Evolutionary conservation across 2,329 filamentous ascomycete genomes (phyloP).

Genomic region (Fusarium sp.): DNA sequence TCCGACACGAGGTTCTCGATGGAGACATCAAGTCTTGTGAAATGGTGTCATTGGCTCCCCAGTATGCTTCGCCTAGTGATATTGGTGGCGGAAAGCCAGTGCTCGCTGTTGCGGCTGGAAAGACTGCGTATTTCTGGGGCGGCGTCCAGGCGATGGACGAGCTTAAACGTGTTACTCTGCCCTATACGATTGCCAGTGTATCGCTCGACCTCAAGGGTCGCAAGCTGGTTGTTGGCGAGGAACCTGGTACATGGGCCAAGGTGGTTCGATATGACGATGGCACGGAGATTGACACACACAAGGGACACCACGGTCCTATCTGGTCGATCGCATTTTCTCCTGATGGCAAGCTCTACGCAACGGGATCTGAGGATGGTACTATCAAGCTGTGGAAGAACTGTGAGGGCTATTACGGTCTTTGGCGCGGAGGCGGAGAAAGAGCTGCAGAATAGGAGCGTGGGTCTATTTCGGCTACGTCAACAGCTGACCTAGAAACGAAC

Average conservation of each 20-base stretch:
- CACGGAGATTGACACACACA: slow-evolving; percentile 88
- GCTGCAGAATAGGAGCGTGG: slow-evolving; percentile 52
- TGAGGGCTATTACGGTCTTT: slow-evolving; percentile 72
- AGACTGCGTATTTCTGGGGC: slow-evolving; percentile 92
- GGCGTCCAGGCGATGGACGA: slow-evolving; percentile 74
- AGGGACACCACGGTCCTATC: slow-evolving; percentile 96
- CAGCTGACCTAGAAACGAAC: slow-evolving; percentile 24
- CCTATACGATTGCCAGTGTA: slow-evolving; percentile 90
- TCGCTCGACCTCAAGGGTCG: slow-evolving; percentile 84
- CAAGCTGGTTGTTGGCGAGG: slow-evolving; percentile 89
- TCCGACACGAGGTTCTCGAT: slow-evolving; percentile 82
- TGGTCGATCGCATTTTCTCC: slow-evolving; percentile 97
- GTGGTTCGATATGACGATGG: slow-evolving; percentile 90
- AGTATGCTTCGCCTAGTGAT: slow-evolving; percentile 68
- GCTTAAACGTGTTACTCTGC: slow-evolving; percentile 82
- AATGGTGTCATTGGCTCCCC: slow-evolving; percentile 75
- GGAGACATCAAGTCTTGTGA: slow-evolving; percentile 93
- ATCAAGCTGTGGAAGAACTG: slow-evolving; percentile 91
- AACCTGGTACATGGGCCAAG: slow-evolving; percentile 94
- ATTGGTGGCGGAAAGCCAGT: slow-evolving; percentile 76
- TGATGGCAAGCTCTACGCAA: slow-evolving; percentile 95
- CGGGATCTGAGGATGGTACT: slow-evolving; percentile 95
- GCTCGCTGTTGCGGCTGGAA: slow-evolving; percentile 91
- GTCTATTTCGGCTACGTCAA: slow-evolving; percentile 26
- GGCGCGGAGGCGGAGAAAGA: slow-evolving; percentile 62